Conservation (phyloP, 805 yeast species). For the Nakazawaea sp. region DNA sequence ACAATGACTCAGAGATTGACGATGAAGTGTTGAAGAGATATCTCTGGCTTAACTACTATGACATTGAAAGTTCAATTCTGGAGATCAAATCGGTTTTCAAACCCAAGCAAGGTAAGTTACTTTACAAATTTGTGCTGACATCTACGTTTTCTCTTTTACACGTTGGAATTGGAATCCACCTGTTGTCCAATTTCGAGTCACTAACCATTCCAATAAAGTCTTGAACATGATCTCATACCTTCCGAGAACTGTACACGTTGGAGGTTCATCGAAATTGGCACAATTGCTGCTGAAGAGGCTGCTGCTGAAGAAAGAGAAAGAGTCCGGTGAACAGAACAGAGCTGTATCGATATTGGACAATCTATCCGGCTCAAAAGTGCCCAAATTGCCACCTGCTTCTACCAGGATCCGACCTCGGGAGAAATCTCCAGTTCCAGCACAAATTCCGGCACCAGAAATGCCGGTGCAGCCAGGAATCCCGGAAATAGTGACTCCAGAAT, state of each 20-base stretch:
- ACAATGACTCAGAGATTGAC: conserved; percentile 33
- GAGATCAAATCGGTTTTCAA: conserved; percentile 33
- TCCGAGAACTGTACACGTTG: conserved; percentile 1
- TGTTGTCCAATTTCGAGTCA: no score
- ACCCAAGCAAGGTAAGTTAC: conserved; percentile 14
- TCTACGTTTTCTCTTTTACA: no score
- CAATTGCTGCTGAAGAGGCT: conserved; percentile 37
- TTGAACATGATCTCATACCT: neutral
- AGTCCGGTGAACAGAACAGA: no score
- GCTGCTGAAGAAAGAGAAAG: conserved; percentile 7
- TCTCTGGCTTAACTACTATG: conserved; percentile 54
- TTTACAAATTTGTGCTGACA: neutral
- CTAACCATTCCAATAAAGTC: no score
- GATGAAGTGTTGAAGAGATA: conserved; percentile 50
- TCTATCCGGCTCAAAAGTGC: neutral
- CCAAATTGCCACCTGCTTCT: no score
- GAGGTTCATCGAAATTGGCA: conserved; percentile 33
- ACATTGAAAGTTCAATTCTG: conserved; percentile 40
- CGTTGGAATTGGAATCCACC: no score
- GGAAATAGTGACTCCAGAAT: neutral
- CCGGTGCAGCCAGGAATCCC: neutral
- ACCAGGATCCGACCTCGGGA: no score
- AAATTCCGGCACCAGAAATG: no score
- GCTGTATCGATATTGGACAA: conserved; percentile 11
- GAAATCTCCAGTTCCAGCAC: no score